Base-by-base conservation (phyloP, 2,329 filamentous ascomycete species). In the Fusarium torulosum region DNA sequence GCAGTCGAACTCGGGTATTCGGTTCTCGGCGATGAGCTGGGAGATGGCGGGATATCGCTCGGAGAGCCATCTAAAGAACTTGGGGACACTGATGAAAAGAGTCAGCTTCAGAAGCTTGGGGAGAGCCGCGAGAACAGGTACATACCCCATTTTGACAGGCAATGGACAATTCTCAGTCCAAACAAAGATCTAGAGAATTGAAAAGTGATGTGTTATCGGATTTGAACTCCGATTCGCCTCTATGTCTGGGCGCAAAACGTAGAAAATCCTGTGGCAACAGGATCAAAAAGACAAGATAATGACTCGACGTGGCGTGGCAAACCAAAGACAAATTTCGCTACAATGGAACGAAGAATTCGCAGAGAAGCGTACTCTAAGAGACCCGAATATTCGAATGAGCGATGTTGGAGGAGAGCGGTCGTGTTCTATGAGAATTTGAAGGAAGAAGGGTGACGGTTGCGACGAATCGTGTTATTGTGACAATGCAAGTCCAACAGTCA, bases 21-120 rank as follows among this genome's bases (percentile, higher is more conserved):
- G 91, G 80, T 97, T 99, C 84, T 99, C 96, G 54, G 95, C 94
- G 77, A 99, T 99, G 75, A 99, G 86, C 85, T 98, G 95, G 52
- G 96, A 99, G 79, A 99, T 99, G 66, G 96, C 90, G 56, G 96
- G 96, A 87, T 99, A 99, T 74, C 96, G 91, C 88, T 99, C 96
- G 63, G 94, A 97, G 86, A 99, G 91, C 96, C 96, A 99, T 87
- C 96, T 88, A 84, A 97, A 97, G 85, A 97, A 97, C 78, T 97
- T 97, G 77, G 91, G 91, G 70, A 89, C 86, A 85, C 87, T 87
- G 57, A 58, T 23, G 45, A 51, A 33, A 50, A 62, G 37, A 67
- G 54, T 70, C 53, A 72, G 66, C 55, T 46, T 59, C 35, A 50
- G 50, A 41, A 44, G 40, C 20, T 43, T 43, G 10, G 10, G 21